A percentile compares a stretch with the other conserved stretches of the same genome.
Conservation (phyloP, 768 basidiomycete genomes). For the Macrolepiota fuliginosa region DNA sequence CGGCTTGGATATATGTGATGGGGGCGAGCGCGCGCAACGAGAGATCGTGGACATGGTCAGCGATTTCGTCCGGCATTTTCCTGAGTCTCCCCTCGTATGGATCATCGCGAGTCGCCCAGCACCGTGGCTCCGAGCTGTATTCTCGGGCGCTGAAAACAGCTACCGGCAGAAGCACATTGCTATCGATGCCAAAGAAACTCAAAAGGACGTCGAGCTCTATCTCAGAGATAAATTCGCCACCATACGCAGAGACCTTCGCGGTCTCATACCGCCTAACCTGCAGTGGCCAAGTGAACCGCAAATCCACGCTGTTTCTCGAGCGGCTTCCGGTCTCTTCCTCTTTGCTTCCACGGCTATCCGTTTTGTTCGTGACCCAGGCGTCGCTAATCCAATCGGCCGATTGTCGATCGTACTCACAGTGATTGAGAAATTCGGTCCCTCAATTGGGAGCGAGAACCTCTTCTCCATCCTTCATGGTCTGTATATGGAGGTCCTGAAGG, state of each 20-base stretch:
- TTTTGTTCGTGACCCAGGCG: neutral
- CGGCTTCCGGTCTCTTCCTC: conserved; percentile 3
- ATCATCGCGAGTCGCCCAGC: conserved; percentile 5
- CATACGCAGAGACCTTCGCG: neutral
- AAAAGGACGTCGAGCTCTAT: neutral
- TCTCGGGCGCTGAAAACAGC: neutral
- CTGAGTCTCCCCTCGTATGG: conserved; percentile 4
- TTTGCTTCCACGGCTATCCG: neutral
- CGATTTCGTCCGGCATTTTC: neutral
- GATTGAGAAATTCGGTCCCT: neutral
- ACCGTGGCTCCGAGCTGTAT: neutral
- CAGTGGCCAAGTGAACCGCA: neutral
- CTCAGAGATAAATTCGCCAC: neutral
- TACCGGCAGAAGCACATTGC: neutral
- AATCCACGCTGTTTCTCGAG: neutral
- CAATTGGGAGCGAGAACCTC: neutral
- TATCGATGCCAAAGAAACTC: conserved; percentile 1
- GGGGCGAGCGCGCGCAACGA: neutral
- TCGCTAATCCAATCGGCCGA: neutral
- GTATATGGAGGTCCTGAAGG: neutral
- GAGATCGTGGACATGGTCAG: conserved; percentile 3
- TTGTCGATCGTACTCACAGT: neutral
- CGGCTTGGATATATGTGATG: conserved; percentile 3
- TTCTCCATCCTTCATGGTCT: neutral
- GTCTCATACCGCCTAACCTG: neutral